A percentile compares a stretch with the other conserved stretches of the same genome.
Evolutionary conservation across 2,329 filamentous ascomycete genomes (phyloP).

Genomic region (Epicoccum nigrum): DNA sequence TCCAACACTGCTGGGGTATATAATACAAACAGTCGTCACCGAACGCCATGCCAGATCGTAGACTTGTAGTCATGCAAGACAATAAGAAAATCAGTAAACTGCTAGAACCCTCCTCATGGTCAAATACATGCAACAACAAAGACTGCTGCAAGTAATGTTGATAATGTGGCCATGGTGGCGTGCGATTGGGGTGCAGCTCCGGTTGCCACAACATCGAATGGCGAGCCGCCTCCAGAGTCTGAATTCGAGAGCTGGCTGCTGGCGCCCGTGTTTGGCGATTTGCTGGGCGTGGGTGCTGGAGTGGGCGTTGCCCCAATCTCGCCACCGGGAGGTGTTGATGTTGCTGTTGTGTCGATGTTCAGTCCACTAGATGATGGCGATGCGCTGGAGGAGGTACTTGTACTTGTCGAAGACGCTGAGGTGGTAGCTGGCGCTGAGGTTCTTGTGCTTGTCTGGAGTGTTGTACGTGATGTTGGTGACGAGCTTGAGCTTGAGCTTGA

Average conservation of each 20-base stretch:
- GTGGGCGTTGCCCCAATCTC: slow-evolving; percentile 6
- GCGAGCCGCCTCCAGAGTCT: slow-evolving; percentile 53
- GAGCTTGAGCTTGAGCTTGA: slow-evolving; percentile 20
- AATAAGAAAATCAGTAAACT: background rate
- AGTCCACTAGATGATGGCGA: slow-evolving; percentile 21
- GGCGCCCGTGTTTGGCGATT: no score
- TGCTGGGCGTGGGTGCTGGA: slow-evolving; percentile 17
- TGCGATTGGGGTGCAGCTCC: slow-evolving; percentile 26
- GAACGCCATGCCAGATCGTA: slow-evolving; percentile 21
- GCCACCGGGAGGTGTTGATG: slow-evolving; percentile 12
- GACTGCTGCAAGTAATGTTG: background rate
- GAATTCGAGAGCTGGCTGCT: slow-evolving; percentile 43
- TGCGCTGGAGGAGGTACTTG: slow-evolving; percentile 9
- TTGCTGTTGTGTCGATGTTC: slow-evolving; percentile 23
- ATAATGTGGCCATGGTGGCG: background rate
- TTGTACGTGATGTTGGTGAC: slow-evolving; percentile 8
- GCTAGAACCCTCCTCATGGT: background rate
- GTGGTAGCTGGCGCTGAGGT: slow-evolving; percentile 9
- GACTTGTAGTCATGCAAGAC: slow-evolving; percentile 7
- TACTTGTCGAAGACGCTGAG: background rate
- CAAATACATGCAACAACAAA: background rate
- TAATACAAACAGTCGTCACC: slow-evolving; percentile 27
- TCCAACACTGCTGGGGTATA: slow-evolving; percentile 33
- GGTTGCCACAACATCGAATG: slow-evolving; percentile 49
- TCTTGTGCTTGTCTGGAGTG: slow-evolving; percentile 19